A percentile compares a stretch with the other conserved stretches of the same genome.
Evolutionary conservation across 108 stramenopile species (phyloP).

Genomic region (Schizochytrium sp.): DNA sequence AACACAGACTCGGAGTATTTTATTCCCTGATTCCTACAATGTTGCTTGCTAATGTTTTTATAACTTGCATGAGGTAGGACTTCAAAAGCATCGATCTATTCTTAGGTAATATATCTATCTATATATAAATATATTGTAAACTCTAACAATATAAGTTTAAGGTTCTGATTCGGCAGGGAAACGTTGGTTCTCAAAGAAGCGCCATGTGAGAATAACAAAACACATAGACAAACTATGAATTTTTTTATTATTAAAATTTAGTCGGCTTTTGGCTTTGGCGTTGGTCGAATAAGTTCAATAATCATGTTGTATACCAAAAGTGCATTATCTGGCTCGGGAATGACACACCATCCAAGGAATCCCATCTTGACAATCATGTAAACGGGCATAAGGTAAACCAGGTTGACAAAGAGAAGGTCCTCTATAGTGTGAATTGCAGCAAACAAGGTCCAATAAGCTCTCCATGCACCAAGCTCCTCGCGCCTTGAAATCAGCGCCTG

Average conservation of each 20-base stretch:
- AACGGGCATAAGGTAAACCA: constrained; percentile 23
- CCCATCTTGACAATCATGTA: constrained; percentile 36
- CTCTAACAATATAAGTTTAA: too few relatives aligned
- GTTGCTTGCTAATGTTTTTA: neutral
- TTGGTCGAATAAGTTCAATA: neutral
- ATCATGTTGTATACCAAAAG: constrained; percentile 12
- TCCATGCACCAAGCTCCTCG: constrained; percentile 29
- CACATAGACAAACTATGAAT: neutral
- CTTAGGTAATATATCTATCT: too few relatives aligned
- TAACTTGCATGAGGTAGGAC: too few relatives aligned
- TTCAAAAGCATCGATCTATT: too few relatives aligned
- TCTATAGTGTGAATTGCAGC: constrained; percentile 29
- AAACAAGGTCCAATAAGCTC: constrained; percentile 53
- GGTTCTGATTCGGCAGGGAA: neutral
- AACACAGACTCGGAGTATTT: neutral
- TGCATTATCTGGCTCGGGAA: neutral
- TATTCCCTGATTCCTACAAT: neutral
- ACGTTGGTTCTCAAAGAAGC: neutral
- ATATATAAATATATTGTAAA: too few relatives aligned
- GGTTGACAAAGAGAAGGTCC: neutral
- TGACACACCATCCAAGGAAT: constrained; percentile 31
- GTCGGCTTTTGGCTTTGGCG: neutral
- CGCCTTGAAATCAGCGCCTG: neutral
- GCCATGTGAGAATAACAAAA: neutral
- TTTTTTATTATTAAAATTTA: neutral